These are phyloP conservation scores for Parietaria judaica DNA, from an alignment of 306 rosid species.

Conservation along the genomic window DNA sequence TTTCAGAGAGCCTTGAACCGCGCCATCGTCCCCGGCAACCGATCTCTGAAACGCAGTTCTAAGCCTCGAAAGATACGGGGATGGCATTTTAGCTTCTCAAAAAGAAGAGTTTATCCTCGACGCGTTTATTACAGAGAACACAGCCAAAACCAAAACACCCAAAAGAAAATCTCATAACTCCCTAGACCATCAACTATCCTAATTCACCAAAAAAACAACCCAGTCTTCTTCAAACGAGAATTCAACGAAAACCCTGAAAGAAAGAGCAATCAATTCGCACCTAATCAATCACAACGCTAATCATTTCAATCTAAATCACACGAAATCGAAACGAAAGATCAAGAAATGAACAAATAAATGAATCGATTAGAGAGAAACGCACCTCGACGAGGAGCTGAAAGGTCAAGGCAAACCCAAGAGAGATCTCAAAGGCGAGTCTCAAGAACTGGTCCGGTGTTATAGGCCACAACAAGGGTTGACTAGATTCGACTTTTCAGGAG, in stretches of 20 bases:
- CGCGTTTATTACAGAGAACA: conserved; percentile 21
- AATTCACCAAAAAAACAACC: conserved; percentile 7
- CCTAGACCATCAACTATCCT: conserved; percentile 30
- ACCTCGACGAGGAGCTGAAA: conserved; percentile 20
- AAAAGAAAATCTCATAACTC: conserved; percentile 60
- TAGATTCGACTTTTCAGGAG: conserved; percentile 10
- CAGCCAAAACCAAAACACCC: conserved; percentile 22
- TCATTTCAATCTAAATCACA: neutral
- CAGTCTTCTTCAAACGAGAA: conserved; percentile 3
- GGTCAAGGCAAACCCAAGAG: conserved; percentile 27
- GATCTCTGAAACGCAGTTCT: conserved; percentile 41
- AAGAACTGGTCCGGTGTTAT: neutral
- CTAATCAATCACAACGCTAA: neutral
- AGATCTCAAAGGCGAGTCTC: too few species aligned
- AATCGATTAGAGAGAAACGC: neutral
- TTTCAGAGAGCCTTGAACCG: conserved; percentile 36
- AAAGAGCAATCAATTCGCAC: neutral
- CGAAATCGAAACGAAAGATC: neutral
- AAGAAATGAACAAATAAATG: neutral
- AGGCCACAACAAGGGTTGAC: neutral
- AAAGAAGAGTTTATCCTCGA: conserved; percentile 24
- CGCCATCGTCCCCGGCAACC: conserved; percentile 45
- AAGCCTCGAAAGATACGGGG: conserved; percentile 46
- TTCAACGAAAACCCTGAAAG: conserved; percentile 29
- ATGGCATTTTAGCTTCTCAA: conserved; percentile 73